Evolutionary conservation across 805 yeast species (phyloP).

Genomic region (Groenewaldozyma tartarivorans): DNA sequence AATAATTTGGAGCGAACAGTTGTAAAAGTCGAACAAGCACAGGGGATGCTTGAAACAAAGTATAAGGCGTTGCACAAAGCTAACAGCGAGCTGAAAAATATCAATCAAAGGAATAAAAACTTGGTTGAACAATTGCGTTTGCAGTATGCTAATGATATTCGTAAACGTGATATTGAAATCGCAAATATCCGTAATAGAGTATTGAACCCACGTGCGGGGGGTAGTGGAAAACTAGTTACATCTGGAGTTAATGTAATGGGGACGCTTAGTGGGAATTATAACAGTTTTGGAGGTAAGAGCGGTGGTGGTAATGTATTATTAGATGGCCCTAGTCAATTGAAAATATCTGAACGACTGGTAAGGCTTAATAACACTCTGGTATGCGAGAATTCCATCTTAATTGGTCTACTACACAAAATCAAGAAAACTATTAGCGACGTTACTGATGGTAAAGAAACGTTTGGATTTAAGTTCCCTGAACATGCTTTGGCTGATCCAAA

Average conservation of each 20-base stretch:
- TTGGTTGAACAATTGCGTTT: slow-evolving; percentile 9
- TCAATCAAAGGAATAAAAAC: slow-evolving; percentile 2
- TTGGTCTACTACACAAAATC: slow-evolving; percentile 10
- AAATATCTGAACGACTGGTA: slow-evolving; percentile 5
- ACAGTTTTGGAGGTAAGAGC: slow-evolving; percentile 6
- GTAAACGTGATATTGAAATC: slow-evolving; percentile 19
- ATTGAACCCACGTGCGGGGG: slow-evolving; percentile 10
- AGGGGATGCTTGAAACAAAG: slow-evolving; percentile 6
- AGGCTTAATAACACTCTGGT: slow-evolving; percentile 9
- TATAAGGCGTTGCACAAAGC: not conserved
- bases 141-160: slow-evolving; percentile 17
- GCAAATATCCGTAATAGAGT: slow-evolving; percentile 15
- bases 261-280: slow-evolving; percentile 9
- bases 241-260: too few species aligned
- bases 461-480: slow-evolving; percentile 4
- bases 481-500: slow-evolving; percentile 3
- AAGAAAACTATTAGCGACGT: slow-evolving; percentile 6
- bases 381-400: slow-evolving; percentile 14
- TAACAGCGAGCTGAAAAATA: slow-evolving; percentile 8
- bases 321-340: not conserved
- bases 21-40: slow-evolving; percentile 2
- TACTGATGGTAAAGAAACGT: slow-evolving; percentile 1
- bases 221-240: too few species aligned
- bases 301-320: not conserved
- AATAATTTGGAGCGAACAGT: slow-evolving; percentile 10